phyloP scores from a whole-genome alignment of 768 basidiomycete species.

The Antrodiella citrinella region DNA sequence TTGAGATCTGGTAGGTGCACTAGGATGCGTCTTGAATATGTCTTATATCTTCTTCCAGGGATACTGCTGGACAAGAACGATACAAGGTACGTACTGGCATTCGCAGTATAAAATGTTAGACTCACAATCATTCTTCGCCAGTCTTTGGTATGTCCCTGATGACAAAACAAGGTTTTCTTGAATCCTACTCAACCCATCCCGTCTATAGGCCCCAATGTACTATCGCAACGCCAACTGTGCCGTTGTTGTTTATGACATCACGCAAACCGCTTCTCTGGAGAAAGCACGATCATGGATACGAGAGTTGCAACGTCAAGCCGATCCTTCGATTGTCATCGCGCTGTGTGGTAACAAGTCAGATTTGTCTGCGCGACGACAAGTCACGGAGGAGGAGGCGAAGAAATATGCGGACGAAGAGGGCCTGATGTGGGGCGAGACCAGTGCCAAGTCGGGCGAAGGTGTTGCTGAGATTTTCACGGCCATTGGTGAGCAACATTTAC shows the following conservation, averaged over 20 bases:
- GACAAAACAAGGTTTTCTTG: background rate
- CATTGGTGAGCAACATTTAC: constrained; percentile 57
- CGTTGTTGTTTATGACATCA: constrained; percentile 95
- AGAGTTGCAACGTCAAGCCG: constrained; percentile 94
- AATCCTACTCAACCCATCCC: background rate
- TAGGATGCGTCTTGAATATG: background rate
- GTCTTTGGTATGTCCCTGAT: constrained; percentile 36
- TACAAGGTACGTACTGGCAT: constrained; percentile 53
- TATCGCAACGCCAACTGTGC: constrained; percentile 93
- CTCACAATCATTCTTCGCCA: constrained; percentile 14
- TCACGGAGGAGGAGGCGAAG: constrained; percentile 81
- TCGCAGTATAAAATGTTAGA: background rate
- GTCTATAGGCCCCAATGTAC: constrained; percentile 84
- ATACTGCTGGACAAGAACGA: constrained; percentile 92
- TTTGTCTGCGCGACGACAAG: constrained; percentile 76
- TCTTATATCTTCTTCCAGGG: constrained; percentile 43
- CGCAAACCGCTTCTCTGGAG: constrained; percentile 82
- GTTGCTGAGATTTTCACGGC: constrained; percentile 81
- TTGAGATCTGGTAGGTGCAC: constrained; percentile 83
- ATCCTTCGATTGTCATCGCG: constrained; percentile 93
- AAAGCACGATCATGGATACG: constrained; percentile 96
- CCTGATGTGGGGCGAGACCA: constrained; percentile 87
- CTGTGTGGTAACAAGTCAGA: constrained; percentile 96
- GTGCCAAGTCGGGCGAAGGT: constrained; percentile 83
- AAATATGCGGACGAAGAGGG: constrained; percentile 92